Evolutionary conservation across 306 rosid genomes (phyloP).

Genomic region (Lathyrus tuberosus): DNA sequence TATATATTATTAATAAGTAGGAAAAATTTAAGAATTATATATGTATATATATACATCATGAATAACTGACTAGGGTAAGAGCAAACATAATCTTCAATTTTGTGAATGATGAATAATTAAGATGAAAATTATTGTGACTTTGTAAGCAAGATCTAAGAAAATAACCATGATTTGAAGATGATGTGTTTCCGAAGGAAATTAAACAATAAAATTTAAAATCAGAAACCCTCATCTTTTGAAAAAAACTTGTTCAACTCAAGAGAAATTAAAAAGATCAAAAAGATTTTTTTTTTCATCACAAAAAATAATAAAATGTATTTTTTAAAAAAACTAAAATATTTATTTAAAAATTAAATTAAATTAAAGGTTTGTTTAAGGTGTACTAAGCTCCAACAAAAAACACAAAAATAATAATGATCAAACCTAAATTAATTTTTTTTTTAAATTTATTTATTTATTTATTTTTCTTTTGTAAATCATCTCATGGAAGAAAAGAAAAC

Average conservation of each 20-base stretch:
- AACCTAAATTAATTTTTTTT: not conserved
- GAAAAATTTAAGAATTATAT: not conserved
- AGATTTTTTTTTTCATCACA: constrained; percentile 8
- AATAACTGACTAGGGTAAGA: constrained; percentile 16
- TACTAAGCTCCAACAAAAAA: not conserved
- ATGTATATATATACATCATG: not conserved
- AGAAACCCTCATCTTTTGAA: constrained; percentile 26
- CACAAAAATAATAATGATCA: not conserved
- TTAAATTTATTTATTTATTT: no score
- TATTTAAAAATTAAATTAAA: not conserved
- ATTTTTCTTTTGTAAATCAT: not conserved
- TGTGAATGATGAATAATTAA: not conserved
- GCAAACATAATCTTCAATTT: not conserved
- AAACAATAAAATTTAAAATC: not conserved
- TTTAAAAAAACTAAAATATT: not conserved
- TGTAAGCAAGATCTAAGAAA: constrained; percentile 27
- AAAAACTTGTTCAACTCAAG: not conserved
- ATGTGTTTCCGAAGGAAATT: constrained; percentile 13
- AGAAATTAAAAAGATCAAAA: constrained; percentile 6
- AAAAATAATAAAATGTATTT: constrained; percentile 13
- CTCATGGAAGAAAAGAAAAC: constrained; percentile 6
- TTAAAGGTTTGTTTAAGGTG: not conserved
- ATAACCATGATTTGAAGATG: constrained; percentile 23
- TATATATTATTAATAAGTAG: not conserved
- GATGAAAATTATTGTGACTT: constrained; percentile 4